phyloP scores from a whole-genome alignment of 768 basidiomycete genomes.

The Tephrocybe sp. region DNA sequence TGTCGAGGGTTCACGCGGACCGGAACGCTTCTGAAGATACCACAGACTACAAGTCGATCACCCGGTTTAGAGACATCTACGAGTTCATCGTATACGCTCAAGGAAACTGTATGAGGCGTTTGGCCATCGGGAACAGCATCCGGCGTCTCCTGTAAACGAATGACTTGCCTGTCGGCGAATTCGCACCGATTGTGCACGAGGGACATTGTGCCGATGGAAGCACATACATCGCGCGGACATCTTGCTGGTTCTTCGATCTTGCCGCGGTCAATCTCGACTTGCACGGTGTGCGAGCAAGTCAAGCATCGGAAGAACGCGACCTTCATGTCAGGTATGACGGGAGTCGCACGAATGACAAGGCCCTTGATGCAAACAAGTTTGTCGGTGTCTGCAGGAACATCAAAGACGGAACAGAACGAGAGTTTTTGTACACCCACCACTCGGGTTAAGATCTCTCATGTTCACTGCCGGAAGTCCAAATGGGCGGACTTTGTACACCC shows the following conservation, averaged over 20 bases:
- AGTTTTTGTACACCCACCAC: conserved; percentile 48
- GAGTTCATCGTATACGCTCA: conserved; percentile 98
- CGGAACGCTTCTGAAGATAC: conserved; percentile 93
- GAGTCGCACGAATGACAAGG: conserved; percentile 94
- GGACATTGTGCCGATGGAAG: conserved; percentile 84
- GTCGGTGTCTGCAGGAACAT: conserved; percentile 77
- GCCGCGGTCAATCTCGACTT: conserved; percentile 97
- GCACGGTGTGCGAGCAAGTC: conserved; percentile 94
- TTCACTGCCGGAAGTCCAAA: conserved; percentile 83
- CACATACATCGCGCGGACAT: conserved; percentile 94
- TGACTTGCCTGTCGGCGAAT: conserved; percentile 94
- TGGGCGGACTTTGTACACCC: conserved; percentile 91
- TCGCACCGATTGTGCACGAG: conserved; percentile 97
- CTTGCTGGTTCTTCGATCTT: conserved; percentile 91
- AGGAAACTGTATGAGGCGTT: conserved; percentile 94
- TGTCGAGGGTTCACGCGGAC: conserved; percentile 95
- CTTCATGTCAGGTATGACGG: conserved; percentile 99
- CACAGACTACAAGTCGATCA: conserved; percentile 86
- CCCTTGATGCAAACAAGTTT: conserved; percentile 96
- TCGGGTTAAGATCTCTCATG: conserved; percentile 95
- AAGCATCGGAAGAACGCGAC: conserved; percentile 97
- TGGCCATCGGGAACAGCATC: conserved; percentile 98
- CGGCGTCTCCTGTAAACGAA: conserved; percentile 95
- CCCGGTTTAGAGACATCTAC: conserved; percentile 97
- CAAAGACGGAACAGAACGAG: not conserved